phyloP scores from a whole-genome alignment of 116 monocot genomes.

The Zostera marina region DNA sequence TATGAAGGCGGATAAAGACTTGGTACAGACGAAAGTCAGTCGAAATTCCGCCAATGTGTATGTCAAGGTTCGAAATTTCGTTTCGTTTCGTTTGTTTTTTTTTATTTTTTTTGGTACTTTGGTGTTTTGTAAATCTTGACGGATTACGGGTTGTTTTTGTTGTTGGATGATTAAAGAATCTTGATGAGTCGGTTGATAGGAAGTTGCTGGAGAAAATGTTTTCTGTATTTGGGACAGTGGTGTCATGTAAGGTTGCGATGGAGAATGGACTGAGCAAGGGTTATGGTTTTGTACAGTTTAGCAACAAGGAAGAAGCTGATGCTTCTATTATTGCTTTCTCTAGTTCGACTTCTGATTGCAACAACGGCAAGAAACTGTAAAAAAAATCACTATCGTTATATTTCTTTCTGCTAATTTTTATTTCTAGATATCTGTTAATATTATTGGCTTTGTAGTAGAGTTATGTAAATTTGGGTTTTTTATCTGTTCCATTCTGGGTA shows the following conservation, averaged over 20 bases:
- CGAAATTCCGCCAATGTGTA: not conserved
- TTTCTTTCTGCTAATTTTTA: not conserved
- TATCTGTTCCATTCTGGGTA: no score
- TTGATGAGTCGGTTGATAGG: slow-evolving; percentile 12
- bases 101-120: not conserved
- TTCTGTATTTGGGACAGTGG: slow-evolving; percentile 16
- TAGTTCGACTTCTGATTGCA: slow-evolving; percentile 8
- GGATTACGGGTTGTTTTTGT: no score
- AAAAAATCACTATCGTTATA: not conserved
- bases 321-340: slow-evolving; percentile 28
- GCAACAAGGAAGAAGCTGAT: slow-evolving; percentile 15
- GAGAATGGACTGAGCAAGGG: slow-evolving; percentile 40
- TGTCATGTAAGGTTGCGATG: slow-evolving; percentile 39
- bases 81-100: not conserved
- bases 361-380: slow-evolving; percentile 39
- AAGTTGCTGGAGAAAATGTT: slow-evolving; percentile 32
- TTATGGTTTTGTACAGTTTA: slow-evolving; percentile 57
- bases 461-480: no score
- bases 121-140: not conserved
- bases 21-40: not conserved
- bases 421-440: not conserved
- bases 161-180: not conserved
- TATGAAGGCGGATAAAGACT: not conserved
- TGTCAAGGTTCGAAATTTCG: not conserved
- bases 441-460: no score